Percentiles rank a stretch among this genome's conserved stretches.
phyloP scores from a whole-genome alignment of 2,329 filamentous ascomycete genomes.

The Fusarium sp. region DNA sequence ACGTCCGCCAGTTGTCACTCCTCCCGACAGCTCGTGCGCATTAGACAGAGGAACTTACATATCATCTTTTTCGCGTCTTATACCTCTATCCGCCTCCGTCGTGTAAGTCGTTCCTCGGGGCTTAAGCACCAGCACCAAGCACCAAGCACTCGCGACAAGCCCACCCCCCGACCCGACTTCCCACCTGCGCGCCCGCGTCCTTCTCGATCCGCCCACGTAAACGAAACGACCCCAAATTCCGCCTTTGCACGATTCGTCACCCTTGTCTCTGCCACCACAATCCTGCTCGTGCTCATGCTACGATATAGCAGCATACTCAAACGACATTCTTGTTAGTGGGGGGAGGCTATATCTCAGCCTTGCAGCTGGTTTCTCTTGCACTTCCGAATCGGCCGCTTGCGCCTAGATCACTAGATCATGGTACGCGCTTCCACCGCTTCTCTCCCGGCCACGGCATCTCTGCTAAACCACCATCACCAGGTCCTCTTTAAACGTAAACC shows the following conservation, averaged over 20 bases:
- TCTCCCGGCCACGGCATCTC: constrained; percentile 7
- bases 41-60: constrained; percentile 5
- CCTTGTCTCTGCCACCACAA: constrained; percentile 25
- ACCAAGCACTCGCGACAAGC: constrained; percentile 6
- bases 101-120: constrained; percentile 51
- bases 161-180: constrained; percentile 43
- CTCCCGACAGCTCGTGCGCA: not conserved
- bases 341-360: constrained; percentile 47
- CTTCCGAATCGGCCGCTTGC: constrained; percentile 32
- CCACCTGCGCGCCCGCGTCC: constrained; percentile 42
- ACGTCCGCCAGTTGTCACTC: constrained; percentile 21
- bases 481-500: constrained; percentile 97
- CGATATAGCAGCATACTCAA: constrained; percentile 25
- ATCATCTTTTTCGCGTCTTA: constrained; percentile 37
- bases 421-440: constrained; percentile 27
- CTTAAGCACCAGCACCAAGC: constrained; percentile 1
- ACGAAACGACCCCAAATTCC: constrained; percentile 30
- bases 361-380: constrained; percentile 41
- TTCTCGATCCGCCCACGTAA: constrained; percentile 34
- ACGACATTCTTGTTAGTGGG: constrained; percentile 47
- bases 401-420: constrained; percentile 39
- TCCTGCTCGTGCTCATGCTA: constrained; percentile 38
- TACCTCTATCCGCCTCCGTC: constrained; percentile 36
- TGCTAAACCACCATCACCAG: constrained; percentile 59
- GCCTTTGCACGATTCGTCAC: constrained; percentile 23